A percentile compares a stretch with the other conserved stretches of the same genome.
Conservation (phyloP, 371 early-diverging fungal genomes). For the Circinella minor region DNA sequence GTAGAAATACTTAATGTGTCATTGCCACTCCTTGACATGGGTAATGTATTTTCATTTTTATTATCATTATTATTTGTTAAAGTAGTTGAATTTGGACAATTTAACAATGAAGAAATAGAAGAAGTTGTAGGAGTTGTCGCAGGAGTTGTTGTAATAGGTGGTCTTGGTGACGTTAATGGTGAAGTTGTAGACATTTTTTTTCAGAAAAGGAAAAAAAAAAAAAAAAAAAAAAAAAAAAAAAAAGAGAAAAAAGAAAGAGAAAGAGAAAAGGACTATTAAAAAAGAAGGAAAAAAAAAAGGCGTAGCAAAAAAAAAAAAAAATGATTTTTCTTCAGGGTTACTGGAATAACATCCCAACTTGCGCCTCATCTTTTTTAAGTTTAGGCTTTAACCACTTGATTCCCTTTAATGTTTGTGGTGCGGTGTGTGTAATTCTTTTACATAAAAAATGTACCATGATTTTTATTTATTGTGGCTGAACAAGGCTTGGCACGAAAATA, state of each 20-base stretch:
- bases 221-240: neutral
- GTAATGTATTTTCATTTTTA: neutral
- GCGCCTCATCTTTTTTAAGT: conserved; percentile 13
- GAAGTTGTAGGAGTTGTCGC: neutral
- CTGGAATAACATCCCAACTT: neutral
- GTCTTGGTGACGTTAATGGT: neutral
- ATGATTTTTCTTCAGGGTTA: too few species aligned
- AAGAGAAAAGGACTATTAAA: neutral
- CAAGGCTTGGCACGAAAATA: too few species aligned
- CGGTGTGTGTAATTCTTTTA: too few species aligned
- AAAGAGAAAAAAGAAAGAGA: neutral
- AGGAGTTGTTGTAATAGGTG: conserved; percentile 8
- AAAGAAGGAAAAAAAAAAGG: conserved; percentile 5
- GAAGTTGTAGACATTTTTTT: neutral
- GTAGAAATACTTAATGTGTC: conserved; percentile 5
- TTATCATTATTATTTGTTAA: neutral
- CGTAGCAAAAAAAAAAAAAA: neutral
- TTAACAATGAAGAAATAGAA: conserved; percentile 16
- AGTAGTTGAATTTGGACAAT: neutral
- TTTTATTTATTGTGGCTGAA: too few species aligned
- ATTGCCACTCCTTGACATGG: neutral
- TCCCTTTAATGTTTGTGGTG: too few species aligned
- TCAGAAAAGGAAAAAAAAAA: neutral
- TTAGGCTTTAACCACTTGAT: neutral
- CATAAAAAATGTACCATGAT: too few species aligned